Conservation (phyloP, 1,284 basidiomycete species). For the Apiotrichum sp. region DNA sequence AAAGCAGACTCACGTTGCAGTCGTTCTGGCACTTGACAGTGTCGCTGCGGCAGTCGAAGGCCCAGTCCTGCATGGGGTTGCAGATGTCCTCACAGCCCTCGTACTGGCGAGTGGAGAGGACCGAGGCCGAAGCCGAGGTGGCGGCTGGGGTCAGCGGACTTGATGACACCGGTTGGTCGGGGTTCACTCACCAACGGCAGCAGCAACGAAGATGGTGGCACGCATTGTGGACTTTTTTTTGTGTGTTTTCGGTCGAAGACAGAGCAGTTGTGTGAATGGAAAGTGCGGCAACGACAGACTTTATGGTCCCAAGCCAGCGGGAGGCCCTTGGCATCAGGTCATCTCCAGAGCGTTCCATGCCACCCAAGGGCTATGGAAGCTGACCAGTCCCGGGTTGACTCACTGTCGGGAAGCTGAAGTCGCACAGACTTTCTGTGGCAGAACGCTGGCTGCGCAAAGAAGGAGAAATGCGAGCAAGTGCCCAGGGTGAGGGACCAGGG, state of each 20-base stretch:
- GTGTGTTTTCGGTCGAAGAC: not conserved
- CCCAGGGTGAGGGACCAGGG: too few relatives aligned
- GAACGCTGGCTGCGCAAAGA: too few relatives aligned
- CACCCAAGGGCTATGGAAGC: too few relatives aligned
- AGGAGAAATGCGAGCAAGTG: too few relatives aligned
- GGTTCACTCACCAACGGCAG: constrained; percentile 9
- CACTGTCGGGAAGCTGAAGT: too few relatives aligned
- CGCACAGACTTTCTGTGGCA: too few relatives aligned
- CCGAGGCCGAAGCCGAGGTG: constrained; percentile 4
- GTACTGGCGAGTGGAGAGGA: constrained; percentile 7
- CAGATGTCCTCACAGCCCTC: constrained; percentile 14
- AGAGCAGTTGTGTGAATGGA: not conserved
- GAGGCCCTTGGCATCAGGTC: not conserved
- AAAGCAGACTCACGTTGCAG: constrained; percentile 4
- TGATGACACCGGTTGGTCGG: too few relatives aligned
- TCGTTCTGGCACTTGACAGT: constrained; percentile 12
- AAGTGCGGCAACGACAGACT: not conserved
- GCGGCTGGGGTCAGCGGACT: constrained; percentile 5
- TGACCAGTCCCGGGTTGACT: too few relatives aligned
- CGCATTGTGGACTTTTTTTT: constrained; percentile 4
- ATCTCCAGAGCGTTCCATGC: too few relatives aligned
- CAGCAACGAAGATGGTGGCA: constrained; percentile 6
- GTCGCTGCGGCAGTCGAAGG: constrained; percentile 14
- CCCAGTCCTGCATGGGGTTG: constrained; percentile 18
- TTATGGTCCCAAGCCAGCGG: not conserved